A percentile compares a stretch with the other conserved stretches of the same genome.
Evolutionary conservation across 1,284 basidiomycete species (phyloP).

Genomic region (Apiotrichum veenhuisii): DNA sequence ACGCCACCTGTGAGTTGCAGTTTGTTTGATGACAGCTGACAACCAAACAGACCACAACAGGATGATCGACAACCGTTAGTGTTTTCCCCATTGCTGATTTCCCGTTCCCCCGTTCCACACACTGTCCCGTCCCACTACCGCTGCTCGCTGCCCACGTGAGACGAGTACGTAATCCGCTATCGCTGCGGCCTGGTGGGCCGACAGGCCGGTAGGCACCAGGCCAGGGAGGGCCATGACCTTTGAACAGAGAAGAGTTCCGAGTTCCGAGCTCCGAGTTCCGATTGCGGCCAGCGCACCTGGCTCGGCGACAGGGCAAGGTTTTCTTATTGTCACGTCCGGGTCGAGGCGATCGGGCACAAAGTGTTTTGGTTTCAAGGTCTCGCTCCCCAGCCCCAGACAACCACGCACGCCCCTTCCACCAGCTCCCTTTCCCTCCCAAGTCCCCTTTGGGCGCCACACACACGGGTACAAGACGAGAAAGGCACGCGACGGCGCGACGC

Average conservation of each 20-base stretch:
- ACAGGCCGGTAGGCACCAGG: conserved; percentile 1
- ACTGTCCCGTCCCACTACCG: conserved; percentile 5
- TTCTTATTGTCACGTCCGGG: too few relatives aligned
- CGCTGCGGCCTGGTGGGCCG: conserved; percentile 7
- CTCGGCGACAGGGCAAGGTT: too few relatives aligned
- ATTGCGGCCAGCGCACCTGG: too few relatives aligned
- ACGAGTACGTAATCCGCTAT: too few relatives aligned
- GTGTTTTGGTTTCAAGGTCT: too few relatives aligned
- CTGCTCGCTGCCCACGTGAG: conserved; percentile 1
- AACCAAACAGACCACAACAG: conserved; percentile 72
- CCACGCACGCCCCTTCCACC: too few relatives aligned
- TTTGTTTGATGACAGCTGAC: not conserved
- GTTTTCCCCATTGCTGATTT: conserved; percentile 31
- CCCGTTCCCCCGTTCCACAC: not conserved
- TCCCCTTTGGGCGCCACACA: too few relatives aligned
- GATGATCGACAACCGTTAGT: conserved; percentile 99
- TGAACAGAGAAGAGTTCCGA: not conserved
- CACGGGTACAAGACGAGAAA: too few relatives aligned
- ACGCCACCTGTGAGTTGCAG: conserved; percentile 62
- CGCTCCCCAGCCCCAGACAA: too few relatives aligned
- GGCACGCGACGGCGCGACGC: too few relatives aligned
- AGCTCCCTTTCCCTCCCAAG: too few relatives aligned
- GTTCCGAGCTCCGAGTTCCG: not conserved
- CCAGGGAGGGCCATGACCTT: not conserved
- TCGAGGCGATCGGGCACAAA: too few relatives aligned